These are phyloP conservation scores for Stagonosporopsis rhizophila DNA, from an alignment of 2,329 filamentous ascomycete genomes.

Conservation along the genomic window DNA sequence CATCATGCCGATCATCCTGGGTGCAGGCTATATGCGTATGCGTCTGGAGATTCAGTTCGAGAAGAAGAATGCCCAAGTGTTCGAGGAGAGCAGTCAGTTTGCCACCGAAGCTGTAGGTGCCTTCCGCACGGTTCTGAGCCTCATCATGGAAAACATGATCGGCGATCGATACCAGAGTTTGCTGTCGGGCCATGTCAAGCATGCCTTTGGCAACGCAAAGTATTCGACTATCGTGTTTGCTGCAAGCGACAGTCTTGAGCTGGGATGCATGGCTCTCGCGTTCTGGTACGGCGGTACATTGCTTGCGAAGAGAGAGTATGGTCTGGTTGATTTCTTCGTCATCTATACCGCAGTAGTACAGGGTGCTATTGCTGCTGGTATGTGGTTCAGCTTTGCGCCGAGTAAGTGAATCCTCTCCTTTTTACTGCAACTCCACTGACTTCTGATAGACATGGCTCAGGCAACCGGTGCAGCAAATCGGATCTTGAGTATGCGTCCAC, in stretches of 20 bases:
- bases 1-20: slow-evolving; percentile 59
- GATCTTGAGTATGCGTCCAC: slow-evolving; percentile 45
- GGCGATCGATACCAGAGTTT: slow-evolving; percentile 66
- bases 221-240: slow-evolving; percentile 71
- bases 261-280: slow-evolving; percentile 68
- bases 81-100: slow-evolving; percentile 75
- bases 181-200: slow-evolving; percentile 64
- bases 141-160: slow-evolving; percentile 74
- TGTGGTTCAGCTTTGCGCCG: slow-evolving; percentile 56
- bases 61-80: slow-evolving; percentile 71
- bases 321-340: slow-evolving; percentile 58
- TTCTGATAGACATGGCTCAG: slow-evolving; percentile 41
- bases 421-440: not conserved
- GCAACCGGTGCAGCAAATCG: slow-evolving; percentile 48
- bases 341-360: slow-evolving; percentile 61
- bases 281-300: slow-evolving; percentile 61
- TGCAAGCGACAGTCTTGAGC: slow-evolving; percentile 70
- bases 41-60: slow-evolving; percentile 72
- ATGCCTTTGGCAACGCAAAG: slow-evolving; percentile 67
- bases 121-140: slow-evolving; percentile 73
- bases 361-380: slow-evolving; percentile 48
- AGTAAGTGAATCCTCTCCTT: slow-evolving; percentile 36
- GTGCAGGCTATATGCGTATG: slow-evolving; percentile 59
- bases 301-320: slow-evolving; percentile 56
- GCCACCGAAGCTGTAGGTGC: slow-evolving; percentile 76